These are phyloP conservation scores for Septoria linicola DNA, from an alignment of 2,329 filamentous ascomycete genomes.

Conservation along the genomic window DNA sequence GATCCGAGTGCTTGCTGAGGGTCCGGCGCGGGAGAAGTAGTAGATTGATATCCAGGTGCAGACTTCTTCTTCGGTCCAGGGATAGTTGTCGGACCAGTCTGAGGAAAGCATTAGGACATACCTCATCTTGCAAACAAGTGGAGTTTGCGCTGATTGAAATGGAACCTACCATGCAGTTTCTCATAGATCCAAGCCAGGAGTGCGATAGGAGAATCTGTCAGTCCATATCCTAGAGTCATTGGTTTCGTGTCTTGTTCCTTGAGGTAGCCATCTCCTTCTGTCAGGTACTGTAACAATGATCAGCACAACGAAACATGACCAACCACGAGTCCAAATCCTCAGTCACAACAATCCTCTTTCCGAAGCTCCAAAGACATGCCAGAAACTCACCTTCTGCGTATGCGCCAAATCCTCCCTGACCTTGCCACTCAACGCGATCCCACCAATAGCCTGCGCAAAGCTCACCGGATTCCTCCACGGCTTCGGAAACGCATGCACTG, in stretches of 20 bases:
- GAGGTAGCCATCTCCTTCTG: slow-evolving; percentile 12
- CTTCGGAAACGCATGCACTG: slow-evolving; percentile 7
- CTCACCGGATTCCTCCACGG: slow-evolving; percentile 11
- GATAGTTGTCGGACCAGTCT: slow-evolving; percentile 32
- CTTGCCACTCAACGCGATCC: slow-evolving; percentile 1
- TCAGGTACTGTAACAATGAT: slow-evolving; percentile 6
- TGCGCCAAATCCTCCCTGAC: slow-evolving; percentile 2
- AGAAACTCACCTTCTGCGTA: slow-evolving; percentile 12
- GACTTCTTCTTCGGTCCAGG: slow-evolving; percentile 32
- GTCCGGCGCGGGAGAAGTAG: slow-evolving; percentile 12
- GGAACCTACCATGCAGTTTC: slow-evolving; percentile 18
- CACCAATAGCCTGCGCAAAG: slow-evolving; percentile 4
- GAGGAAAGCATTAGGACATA: slow-evolving; percentile 34
- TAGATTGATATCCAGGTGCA: slow-evolving; percentile 28
- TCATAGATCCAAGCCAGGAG: slow-evolving; percentile 30
- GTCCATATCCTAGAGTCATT: slow-evolving; percentile 20
- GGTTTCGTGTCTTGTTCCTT: slow-evolving; percentile 17
- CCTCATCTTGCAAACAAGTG: slow-evolving; percentile 28
- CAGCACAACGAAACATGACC: background rate
- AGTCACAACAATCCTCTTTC: too few species aligned
- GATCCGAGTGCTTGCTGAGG: slow-evolving; percentile 12
- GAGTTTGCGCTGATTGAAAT: slow-evolving; percentile 20
- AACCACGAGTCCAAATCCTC: too few species aligned
- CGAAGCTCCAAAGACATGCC: too few species aligned
- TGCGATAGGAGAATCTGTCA: slow-evolving; percentile 27